Conservation (phyloP, 2,329 filamentous ascomycete genomes). For the Didymella sp. region DNA sequence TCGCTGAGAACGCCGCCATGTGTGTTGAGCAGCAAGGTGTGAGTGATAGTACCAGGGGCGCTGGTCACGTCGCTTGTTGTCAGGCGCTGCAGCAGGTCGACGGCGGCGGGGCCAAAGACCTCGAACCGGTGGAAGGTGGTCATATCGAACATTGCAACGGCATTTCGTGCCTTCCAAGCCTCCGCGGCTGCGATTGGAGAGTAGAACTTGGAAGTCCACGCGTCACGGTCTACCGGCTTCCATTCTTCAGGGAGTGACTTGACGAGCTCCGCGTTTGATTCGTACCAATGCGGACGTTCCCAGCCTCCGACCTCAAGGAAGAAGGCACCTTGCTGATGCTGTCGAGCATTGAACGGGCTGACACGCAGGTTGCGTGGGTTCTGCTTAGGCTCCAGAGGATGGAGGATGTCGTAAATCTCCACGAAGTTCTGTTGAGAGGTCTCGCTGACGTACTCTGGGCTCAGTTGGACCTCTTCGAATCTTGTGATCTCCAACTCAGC, state of each 20-base stretch:
- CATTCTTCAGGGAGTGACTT: slow-evolving; percentile 61
- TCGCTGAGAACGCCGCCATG: slow-evolving; percentile 64
- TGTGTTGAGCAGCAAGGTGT: slow-evolving; percentile 63
- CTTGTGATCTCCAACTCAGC: slow-evolving; percentile 66
- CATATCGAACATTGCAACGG: slow-evolving; percentile 69
- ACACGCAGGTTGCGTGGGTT: slow-evolving; percentile 66
- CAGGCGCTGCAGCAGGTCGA: slow-evolving; percentile 62
- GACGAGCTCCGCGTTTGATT: slow-evolving; percentile 62
- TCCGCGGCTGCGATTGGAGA: slow-evolving; percentile 66
- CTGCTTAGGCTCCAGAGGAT: slow-evolving; percentile 64
- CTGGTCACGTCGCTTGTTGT: slow-evolving; percentile 60
- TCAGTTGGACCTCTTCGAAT: slow-evolving; percentile 68
- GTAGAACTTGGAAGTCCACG: slow-evolving; percentile 65
- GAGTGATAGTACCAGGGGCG: slow-evolving; percentile 60
- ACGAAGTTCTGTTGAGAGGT: slow-evolving; percentile 68
- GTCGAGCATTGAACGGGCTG: slow-evolving; percentile 64
- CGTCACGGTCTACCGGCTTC: slow-evolving; percentile 63
- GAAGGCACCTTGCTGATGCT: slow-evolving; percentile 63
- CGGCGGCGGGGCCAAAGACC: slow-evolving; percentile 64
- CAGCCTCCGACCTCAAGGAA: slow-evolving; percentile 67
- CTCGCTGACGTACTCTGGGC: slow-evolving; percentile 62
- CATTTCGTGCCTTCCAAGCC: slow-evolving; percentile 70
- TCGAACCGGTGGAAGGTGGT: slow-evolving; percentile 66
- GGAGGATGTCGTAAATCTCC: slow-evolving; percentile 70
- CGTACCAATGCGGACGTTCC: slow-evolving; percentile 70